These are phyloP conservation scores for Ambrosiella beaveri DNA, from an alignment of 2,329 filamentous ascomycete species.

Conservation along the genomic window DNA sequence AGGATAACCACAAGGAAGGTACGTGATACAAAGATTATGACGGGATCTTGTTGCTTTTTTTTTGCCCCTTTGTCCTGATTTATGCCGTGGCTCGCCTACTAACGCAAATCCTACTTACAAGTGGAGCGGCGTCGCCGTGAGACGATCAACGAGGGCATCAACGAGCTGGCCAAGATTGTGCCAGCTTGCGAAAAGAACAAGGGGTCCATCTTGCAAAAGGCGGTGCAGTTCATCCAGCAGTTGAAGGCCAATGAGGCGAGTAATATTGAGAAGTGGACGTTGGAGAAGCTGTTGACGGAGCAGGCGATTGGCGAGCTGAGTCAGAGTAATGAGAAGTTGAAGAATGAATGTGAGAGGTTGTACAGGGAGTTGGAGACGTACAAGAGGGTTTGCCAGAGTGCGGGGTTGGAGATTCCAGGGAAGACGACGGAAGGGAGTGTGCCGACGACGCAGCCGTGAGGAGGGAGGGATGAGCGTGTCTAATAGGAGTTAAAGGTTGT, in stretches of 20 bases:
- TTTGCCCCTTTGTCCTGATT: neutral
- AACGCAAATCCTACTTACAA: slow-evolving; percentile 23
- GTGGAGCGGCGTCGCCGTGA: slow-evolving; percentile 92
- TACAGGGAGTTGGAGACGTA: slow-evolving; percentile 65
- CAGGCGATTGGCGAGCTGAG: slow-evolving; percentile 80
- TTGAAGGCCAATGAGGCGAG: slow-evolving; percentile 87
- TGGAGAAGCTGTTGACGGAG: slow-evolving; percentile 79
- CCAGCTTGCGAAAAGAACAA: slow-evolving; percentile 99
- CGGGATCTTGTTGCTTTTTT: neutral
- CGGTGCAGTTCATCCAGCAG: slow-evolving; percentile 85
- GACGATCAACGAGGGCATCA: slow-evolving; percentile 98
- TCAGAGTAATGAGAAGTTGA: slow-evolving; percentile 72
- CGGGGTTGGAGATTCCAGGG: slow-evolving; percentile 28
- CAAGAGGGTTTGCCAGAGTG: slow-evolving; percentile 51
- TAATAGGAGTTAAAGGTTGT: neutral
- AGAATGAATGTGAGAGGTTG: slow-evolving; percentile 59
- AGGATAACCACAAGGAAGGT: slow-evolving; percentile 99
- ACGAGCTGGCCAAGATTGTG: slow-evolving; percentile 93
- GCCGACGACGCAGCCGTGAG: neutral
- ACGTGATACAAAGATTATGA: slow-evolving; percentile 18
- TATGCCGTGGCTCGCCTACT: slow-evolving; percentile 13
- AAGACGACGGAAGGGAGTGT: slow-evolving; percentile 8
- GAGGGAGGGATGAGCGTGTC: neutral
- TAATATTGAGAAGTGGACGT: slow-evolving; percentile 86
- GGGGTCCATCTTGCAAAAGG: slow-evolving; percentile 82